These are phyloP conservation scores for Oemleria cerasiformis DNA, from an alignment of 306 rosid species.

Conservation along the genomic window DNA sequence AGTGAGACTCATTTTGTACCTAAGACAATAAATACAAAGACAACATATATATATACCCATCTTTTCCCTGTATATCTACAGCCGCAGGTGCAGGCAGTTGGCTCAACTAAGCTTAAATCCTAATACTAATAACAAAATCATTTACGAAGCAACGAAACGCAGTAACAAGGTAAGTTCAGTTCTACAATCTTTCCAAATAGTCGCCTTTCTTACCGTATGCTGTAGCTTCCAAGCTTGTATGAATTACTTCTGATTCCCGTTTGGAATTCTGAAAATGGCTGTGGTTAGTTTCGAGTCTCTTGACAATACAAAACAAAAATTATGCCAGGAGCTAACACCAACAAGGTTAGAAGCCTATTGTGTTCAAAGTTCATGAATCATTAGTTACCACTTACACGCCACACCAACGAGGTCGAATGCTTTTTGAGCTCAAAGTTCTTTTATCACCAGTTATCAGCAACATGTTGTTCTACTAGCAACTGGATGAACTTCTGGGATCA, in stretches of 20 bases:
- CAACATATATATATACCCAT: too few species aligned
- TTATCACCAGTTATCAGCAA: slow-evolving; percentile 2
- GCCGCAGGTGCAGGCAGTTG: slow-evolving; percentile 4
- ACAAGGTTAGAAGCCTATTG: not conserved
- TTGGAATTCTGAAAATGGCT: slow-evolving; percentile 20
- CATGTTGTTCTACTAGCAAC: not conserved
- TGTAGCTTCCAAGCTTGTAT: not conserved
- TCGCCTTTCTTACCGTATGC: not conserved
- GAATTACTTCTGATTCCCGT: not conserved
- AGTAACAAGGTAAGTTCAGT: not conserved
- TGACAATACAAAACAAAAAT: slow-evolving; percentile 20
- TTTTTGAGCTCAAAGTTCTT: not conserved
- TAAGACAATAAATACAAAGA: too few species aligned
- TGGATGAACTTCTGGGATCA: not conserved
- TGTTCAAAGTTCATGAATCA: not conserved
- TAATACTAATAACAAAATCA: not conserved
- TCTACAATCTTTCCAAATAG: not conserved
- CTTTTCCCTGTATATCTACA: not conserved
- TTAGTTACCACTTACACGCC: not conserved
- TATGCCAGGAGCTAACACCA: slow-evolving; percentile 15
- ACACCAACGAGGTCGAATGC: not conserved
- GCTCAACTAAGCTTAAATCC: not conserved
- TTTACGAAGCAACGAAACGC: not conserved
- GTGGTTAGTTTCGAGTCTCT: slow-evolving; percentile 9
- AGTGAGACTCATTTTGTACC: too few species aligned